Evolutionary conservation across 2,329 filamentous ascomycete genomes (phyloP).

Genomic region (Dothideomycetidae sp.): DNA sequence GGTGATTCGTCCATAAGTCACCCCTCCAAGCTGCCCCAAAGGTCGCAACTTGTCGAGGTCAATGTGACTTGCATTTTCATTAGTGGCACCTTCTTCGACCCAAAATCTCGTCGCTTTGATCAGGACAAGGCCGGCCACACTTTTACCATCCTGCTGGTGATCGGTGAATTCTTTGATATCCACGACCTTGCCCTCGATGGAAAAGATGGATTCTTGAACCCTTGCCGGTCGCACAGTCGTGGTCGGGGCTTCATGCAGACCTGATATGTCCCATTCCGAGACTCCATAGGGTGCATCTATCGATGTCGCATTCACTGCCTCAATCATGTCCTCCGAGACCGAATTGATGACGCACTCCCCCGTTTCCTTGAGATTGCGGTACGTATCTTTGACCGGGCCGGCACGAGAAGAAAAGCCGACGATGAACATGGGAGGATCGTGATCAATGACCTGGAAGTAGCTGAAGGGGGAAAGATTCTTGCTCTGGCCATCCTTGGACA

Average conservation of each 20-base stretch:
- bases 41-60: constrained; percentile 1
- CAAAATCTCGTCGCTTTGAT: constrained; percentile 21
- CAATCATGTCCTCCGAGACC: constrained; percentile 14
- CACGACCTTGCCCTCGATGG: constrained; percentile 61
- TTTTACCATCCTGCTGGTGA: background rate
- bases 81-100: constrained; percentile 11
- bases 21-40: constrained; percentile 3
- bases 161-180: constrained; percentile 45
- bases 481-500: constrained; percentile 14
- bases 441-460: constrained; percentile 19
- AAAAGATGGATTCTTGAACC: constrained; percentile 65
- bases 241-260: constrained; percentile 52
- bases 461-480: constrained; percentile 19
- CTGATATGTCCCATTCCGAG: constrained; percentile 62
- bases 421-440: constrained; percentile 15
- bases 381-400: constrained; percentile 14
- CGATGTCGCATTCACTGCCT: constrained; percentile 44
- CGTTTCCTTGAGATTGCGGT: constrained; percentile 15
- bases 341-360: constrained; percentile 17
- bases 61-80: constrained; percentile 1
- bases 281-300: constrained; percentile 60
- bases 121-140: constrained; percentile 14
- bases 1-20: constrained; percentile 6
- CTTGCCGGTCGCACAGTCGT: constrained; percentile 51
- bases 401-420: constrained; percentile 13